Conservation (phyloP, 148 eudicot genomes). For the Nepenthes gracilis region DNA sequence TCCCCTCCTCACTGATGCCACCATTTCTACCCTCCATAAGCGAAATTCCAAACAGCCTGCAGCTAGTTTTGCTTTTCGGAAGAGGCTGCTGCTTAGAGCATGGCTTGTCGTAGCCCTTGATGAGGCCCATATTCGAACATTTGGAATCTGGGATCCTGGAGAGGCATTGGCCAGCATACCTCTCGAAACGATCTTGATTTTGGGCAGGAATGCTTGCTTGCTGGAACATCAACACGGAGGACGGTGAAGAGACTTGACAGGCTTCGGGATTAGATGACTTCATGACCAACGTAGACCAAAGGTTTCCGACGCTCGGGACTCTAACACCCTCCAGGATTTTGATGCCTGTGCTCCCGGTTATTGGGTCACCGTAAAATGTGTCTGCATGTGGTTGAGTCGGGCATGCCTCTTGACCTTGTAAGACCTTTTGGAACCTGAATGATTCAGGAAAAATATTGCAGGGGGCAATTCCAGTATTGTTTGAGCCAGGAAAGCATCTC, state of each 20-base stretch:
- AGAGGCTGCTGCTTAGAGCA: not conserved
- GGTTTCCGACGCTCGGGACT: conserved; percentile 27
- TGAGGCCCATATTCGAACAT: not conserved
- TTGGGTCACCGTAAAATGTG: conserved; percentile 15
- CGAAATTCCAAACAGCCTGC: conserved; percentile 73
- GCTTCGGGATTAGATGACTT: conserved; percentile 3
- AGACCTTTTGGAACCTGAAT: conserved; percentile 68
- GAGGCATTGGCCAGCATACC: too few relatives aligned
- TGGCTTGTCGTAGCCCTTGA: not conserved
- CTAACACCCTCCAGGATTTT: conserved; percentile 34
- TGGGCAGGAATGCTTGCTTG: conserved; percentile 16
- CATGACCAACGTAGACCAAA: conserved; percentile 21
- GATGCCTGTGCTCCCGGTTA: conserved; percentile 15
- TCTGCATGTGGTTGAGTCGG: not conserved
- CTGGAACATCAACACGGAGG: conserved; percentile 62
- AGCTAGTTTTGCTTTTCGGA: conserved; percentile 37
- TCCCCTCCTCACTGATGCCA: conserved; percentile 11
- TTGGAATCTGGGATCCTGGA: not conserved
- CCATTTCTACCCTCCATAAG: conserved; percentile 43
- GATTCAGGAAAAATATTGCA: conserved; percentile 44
- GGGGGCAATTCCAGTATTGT: conserved; percentile 12
- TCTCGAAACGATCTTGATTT: conserved; percentile 6
- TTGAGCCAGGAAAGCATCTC: conserved; percentile 23
- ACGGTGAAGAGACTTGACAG: conserved; percentile 30
- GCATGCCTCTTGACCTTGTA: conserved; percentile 96